Percentiles rank a stretch among this genome's conserved stretches.
Conservation (phyloP, 352 stramenopile species). For the Phytophthora podocarpi region DNA sequence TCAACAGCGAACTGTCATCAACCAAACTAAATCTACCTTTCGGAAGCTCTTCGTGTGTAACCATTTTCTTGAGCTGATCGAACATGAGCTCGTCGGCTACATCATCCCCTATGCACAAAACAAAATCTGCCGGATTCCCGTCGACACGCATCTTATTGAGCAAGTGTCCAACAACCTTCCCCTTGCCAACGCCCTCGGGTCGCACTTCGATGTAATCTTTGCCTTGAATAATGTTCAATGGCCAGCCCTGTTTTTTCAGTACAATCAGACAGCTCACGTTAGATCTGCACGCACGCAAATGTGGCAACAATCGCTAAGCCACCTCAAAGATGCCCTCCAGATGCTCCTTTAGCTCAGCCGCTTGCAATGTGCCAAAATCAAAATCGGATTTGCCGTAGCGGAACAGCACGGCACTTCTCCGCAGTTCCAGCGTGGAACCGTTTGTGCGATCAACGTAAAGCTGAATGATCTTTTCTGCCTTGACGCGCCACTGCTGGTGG, state of each 20-base stretch:
- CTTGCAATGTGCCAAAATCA: slow-evolving; percentile 98
- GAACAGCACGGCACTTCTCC: slow-evolving; percentile 97
- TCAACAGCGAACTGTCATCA: no score
- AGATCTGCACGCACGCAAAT: neutral
- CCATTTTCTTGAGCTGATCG: slow-evolving; percentile 66
- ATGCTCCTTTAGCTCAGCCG: slow-evolving; percentile 97
- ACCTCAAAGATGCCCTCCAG: slow-evolving; percentile 92
- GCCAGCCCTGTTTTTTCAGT: slow-evolving; percentile 54
- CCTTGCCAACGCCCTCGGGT: slow-evolving; percentile 97
- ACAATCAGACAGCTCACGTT: neutral
- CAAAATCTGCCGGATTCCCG: slow-evolving; percentile 92
- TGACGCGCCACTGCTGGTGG: slow-evolving; percentile 92
- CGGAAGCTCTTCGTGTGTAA: slow-evolving; percentile 38
- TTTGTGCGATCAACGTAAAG: slow-evolving; percentile 98
- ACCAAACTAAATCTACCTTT: slow-evolving; percentile 37
- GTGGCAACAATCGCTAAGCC: no score
- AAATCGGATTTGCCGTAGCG: slow-evolving; percentile 98
- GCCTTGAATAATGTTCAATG: slow-evolving; percentile 78
- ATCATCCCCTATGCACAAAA: slow-evolving; percentile 98
- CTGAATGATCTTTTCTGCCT: slow-evolving; percentile 96
- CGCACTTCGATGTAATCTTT: slow-evolving; percentile 99
- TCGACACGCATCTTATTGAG: slow-evolving; percentile 79
- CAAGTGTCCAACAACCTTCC: slow-evolving; percentile 93
- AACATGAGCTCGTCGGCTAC: slow-evolving; percentile 99
- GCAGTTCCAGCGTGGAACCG: slow-evolving; percentile 97